phyloP scores from a whole-genome alignment of 2,329 filamentous ascomycete species.

The Stemphylium vesicarium region DNA sequence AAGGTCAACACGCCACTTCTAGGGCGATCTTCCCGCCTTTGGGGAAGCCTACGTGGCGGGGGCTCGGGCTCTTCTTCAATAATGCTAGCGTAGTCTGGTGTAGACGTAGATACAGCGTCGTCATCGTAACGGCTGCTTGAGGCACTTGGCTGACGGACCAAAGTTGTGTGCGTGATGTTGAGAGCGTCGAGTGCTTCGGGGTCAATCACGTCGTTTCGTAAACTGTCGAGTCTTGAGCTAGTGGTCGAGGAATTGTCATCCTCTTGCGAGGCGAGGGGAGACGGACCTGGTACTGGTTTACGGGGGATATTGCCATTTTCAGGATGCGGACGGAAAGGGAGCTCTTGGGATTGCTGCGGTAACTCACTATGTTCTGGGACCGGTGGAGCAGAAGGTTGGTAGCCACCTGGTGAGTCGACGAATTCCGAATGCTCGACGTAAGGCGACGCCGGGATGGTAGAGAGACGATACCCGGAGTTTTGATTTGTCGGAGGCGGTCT shows the following conservation, averaged over 20 bases:
- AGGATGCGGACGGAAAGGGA: conserved; percentile 33
- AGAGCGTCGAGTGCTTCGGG: conserved; percentile 53
- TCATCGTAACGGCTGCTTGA: conserved; percentile 67
- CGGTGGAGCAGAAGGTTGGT: conserved; percentile 42
- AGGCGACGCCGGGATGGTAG: conserved; percentile 56
- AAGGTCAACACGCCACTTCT: conserved; percentile 82
- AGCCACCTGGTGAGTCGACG: conserved; percentile 37
- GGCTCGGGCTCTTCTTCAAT: conserved; percentile 39
- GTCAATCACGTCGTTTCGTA: conserved; percentile 54
- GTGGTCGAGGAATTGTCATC: conserved; percentile 45
- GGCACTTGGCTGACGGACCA: conserved; percentile 43
- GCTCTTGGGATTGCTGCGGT: conserved; percentile 33
- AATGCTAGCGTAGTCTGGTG: conserved; percentile 81
- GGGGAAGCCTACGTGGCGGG: conserved; percentile 46
- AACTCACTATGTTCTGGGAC: conserved; percentile 46
- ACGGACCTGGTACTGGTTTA: conserved; percentile 53
- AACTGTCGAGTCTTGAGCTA: conserved; percentile 53
- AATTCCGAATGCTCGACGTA: conserved; percentile 50
- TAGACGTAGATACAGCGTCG: conserved; percentile 67
- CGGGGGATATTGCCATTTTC: conserved; percentile 41
- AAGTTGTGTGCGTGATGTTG: conserved; percentile 31
- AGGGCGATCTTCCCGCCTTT: conserved; percentile 69
- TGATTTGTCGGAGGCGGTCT: conserved; percentile 64
- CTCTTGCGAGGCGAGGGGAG: conserved; percentile 45
- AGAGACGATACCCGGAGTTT: conserved; percentile 46